Conservation (phyloP, 75 land plant genomes). For the Picea glauca region DNA sequence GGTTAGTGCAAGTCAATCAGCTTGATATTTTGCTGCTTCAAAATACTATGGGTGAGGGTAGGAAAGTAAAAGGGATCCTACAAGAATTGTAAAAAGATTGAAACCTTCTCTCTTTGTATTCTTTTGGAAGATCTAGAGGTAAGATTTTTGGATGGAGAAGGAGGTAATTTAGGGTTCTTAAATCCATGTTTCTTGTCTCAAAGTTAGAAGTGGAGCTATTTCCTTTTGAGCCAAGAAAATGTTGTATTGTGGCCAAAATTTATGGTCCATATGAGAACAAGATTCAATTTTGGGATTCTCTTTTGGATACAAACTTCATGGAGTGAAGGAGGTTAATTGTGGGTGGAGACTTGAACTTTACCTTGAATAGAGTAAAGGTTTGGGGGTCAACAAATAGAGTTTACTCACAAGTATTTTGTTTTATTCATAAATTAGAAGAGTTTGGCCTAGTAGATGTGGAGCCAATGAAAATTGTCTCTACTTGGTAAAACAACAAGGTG, state of each 20-base stretch:
- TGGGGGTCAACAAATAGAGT: background rate
- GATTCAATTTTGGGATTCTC: background rate
- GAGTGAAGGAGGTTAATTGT: background rate
- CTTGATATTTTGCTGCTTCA: background rate
- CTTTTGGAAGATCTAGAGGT: background rate
- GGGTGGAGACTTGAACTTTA: background rate
- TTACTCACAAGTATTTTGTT: background rate
- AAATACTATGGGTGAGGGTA: background rate
- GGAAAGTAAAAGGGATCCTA: background rate
- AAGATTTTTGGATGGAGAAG: background rate
- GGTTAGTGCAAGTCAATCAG: background rate
- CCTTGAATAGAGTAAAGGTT: background rate
- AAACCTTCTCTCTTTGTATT: background rate
- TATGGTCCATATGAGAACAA: background rate
- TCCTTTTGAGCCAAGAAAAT: background rate
- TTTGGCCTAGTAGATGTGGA: no score
- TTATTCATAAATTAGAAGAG: no score
- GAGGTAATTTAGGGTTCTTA: background rate
- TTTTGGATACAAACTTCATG: background rate
- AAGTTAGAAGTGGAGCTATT: background rate
- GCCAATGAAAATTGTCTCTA: background rate
- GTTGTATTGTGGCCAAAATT: background rate
- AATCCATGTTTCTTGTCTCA: background rate
- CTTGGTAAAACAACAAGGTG: background rate
- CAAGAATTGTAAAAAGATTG: background rate